A percentile compares a stretch with the other conserved stretches of the same genome.
Conservation (phyloP, 2,329 filamentous ascomycete species). For the Tricladium varicosporioides region DNA sequence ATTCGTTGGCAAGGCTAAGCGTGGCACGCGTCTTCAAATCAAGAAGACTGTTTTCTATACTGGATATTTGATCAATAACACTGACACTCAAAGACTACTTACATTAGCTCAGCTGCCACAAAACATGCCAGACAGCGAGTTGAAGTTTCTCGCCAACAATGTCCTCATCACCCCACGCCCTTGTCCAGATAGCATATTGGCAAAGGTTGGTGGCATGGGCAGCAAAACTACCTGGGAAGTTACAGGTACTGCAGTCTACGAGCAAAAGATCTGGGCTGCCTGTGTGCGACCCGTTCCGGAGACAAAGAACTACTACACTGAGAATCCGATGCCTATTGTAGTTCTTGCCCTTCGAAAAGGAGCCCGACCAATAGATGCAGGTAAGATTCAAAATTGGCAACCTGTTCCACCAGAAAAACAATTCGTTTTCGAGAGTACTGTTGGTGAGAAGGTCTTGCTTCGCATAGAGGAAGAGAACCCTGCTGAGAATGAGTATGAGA, state of each 20-base stretch:
- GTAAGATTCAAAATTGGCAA: conserved; percentile 80
- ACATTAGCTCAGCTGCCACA: conserved; percentile 65
- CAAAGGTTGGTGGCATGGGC: conserved; percentile 84
- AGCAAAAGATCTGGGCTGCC: conserved; percentile 86
- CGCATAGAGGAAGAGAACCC: conserved; percentile 72
- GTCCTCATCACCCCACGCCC: conserved; percentile 85
- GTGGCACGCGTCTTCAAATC: conserved; percentile 59
- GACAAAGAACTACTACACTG: conserved; percentile 69
- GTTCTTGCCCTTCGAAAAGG: conserved; percentile 79
- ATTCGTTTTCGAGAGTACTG: conserved; percentile 76
- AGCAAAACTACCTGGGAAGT: conserved; percentile 83
- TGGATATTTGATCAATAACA: conserved; percentile 76
- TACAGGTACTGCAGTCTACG: conserved; percentile 68
- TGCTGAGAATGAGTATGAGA: conserved; percentile 62
- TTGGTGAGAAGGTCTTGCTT: conserved; percentile 83
- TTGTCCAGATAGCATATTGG: conserved; percentile 68
- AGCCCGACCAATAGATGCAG: conserved; percentile 74
- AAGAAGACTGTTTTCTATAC: conserved; percentile 90
- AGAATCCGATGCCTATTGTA: conserved; percentile 74
- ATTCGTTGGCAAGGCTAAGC: conserved; percentile 44
- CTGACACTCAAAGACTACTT: conserved; percentile 70
- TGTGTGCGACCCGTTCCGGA: conserved; percentile 70
- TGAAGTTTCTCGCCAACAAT: conserved; percentile 83
- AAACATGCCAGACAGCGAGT: conserved; percentile 62
- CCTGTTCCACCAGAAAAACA: conserved; percentile 68